These are phyloP conservation scores for Prunus armeniaca DNA, from an alignment of 306 rosid genomes.

Conservation along the genomic window DNA sequence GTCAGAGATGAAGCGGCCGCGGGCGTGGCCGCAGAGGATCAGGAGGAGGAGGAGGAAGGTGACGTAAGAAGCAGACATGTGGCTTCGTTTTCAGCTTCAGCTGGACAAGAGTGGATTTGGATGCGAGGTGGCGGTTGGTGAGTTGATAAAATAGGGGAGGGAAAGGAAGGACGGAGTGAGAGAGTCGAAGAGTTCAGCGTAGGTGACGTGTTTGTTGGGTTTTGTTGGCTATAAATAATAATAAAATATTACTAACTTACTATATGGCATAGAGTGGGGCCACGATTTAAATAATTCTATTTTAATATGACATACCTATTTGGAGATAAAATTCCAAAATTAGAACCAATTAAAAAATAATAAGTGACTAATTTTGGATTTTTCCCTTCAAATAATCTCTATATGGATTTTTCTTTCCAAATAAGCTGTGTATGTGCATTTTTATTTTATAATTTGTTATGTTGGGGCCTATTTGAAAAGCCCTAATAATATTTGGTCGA, in stretches of 20 bases:
- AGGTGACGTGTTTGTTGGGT: neutral
- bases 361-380: accelerated
- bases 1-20: conserved; percentile 29
- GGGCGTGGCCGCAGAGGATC: conserved; percentile 41
- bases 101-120: neutral
- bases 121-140: neutral
- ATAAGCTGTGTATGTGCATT: too few relatives aligned
- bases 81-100: neutral
- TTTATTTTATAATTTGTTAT: too few relatives aligned
- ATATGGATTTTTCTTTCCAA: too few relatives aligned
- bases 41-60: conserved; percentile 30
- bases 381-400: accelerated
- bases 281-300: too few relatives aligned
- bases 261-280: too few relatives aligned
- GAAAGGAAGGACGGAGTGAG: neutral
- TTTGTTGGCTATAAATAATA: neutral
- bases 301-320: too few relatives aligned
- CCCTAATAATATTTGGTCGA: too few relatives aligned
- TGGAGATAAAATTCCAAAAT: too few relatives aligned
- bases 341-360: too few relatives aligned
- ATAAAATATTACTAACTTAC: too few relatives aligned
- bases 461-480: too few relatives aligned
- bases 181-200: neutral
- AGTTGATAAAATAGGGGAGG: neutral
- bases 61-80: conserved; percentile 13